phyloP scores from a whole-genome alignment of 2,329 filamentous ascomycete species.

The Botrytis sinoallii region DNA sequence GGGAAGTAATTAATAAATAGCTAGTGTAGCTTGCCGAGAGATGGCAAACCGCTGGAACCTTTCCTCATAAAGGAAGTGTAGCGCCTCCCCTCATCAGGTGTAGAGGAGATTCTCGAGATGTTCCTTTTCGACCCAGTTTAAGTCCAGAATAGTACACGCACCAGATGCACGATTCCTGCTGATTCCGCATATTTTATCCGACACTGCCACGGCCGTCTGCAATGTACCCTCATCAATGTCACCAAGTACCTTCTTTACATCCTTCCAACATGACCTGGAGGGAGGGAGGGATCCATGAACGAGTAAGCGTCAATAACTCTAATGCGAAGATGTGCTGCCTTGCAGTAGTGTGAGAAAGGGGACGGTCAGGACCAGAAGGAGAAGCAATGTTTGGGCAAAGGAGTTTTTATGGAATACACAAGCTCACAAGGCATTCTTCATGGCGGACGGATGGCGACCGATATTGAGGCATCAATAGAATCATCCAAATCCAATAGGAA shows the following conservation, averaged over 20 bases:
- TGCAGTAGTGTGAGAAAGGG: conserved; percentile 5
- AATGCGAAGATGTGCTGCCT: background rate
- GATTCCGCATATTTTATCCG: background rate
- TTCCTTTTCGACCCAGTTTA: background rate
- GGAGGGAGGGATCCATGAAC: background rate
- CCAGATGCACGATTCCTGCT: conserved; percentile 10
- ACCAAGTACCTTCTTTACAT: background rate
- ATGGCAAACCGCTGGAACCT: background rate
- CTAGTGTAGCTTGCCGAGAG: background rate
- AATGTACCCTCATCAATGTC: background rate
- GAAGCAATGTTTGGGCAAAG: background rate
- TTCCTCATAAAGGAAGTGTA: background rate
- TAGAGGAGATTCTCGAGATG: background rate
- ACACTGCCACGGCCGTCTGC: conserved; percentile 12
- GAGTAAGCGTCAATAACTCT: background rate
- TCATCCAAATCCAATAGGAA: background rate
- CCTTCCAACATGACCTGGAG: background rate
- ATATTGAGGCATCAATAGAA: background rate
- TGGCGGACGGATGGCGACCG: background rate
- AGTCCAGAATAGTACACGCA: background rate
- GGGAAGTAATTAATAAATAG: background rate
- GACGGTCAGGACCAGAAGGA: background rate
- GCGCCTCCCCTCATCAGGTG: background rate
- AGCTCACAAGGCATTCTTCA: conserved; percentile 15
- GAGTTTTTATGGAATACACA: background rate